Evolutionary conservation across 2,329 filamentous ascomycete species (phyloP).

Genomic region (Fusarium hainanense): DNA sequence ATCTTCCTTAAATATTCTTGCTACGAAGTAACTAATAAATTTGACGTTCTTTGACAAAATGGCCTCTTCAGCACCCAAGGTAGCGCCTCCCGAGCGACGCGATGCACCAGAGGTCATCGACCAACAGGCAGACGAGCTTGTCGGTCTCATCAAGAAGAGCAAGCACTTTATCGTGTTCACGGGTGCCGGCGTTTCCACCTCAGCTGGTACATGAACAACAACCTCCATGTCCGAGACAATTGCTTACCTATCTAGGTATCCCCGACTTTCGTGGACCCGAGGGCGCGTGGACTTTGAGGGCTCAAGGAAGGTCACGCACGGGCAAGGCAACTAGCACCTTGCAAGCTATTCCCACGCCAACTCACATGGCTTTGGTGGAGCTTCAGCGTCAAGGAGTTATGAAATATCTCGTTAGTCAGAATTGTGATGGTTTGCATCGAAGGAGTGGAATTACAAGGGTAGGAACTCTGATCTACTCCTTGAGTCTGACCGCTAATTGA

Average conservation of each 20-base stretch:
- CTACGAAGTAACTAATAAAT: neutral
- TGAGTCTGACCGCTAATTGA: rapidly evolving
- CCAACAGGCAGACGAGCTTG: constrained; percentile 53
- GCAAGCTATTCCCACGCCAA: constrained; percentile 57
- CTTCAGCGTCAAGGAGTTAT: constrained; percentile 55
- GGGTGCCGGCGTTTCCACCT: constrained; percentile 60
- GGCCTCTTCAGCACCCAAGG: constrained; percentile 26
- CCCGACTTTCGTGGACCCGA: constrained; percentile 61
- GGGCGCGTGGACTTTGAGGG: constrained; percentile 58
- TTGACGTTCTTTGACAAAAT: neutral
- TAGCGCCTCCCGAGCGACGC: constrained; percentile 27
- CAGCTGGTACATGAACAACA: constrained; percentile 49
- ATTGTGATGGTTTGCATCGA: constrained; percentile 55
- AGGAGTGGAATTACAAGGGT: constrained; percentile 60
- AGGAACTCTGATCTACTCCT: neutral
- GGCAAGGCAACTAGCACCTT: constrained; percentile 51
- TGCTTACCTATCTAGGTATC: constrained; percentile 49
- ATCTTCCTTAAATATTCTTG: neutral
- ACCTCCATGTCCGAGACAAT: rapidly evolving
- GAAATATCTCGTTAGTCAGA: constrained; percentile 58
- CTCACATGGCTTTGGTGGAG: constrained; percentile 60
- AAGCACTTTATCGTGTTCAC: constrained; percentile 61
- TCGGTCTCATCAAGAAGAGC: constrained; percentile 53
- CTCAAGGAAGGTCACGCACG: constrained; percentile 53
- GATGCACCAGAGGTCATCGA: constrained; percentile 32